phyloP scores from a whole-genome alignment of 768 basidiomycete species.

The Lepiota brunneoincarnata region DNA sequence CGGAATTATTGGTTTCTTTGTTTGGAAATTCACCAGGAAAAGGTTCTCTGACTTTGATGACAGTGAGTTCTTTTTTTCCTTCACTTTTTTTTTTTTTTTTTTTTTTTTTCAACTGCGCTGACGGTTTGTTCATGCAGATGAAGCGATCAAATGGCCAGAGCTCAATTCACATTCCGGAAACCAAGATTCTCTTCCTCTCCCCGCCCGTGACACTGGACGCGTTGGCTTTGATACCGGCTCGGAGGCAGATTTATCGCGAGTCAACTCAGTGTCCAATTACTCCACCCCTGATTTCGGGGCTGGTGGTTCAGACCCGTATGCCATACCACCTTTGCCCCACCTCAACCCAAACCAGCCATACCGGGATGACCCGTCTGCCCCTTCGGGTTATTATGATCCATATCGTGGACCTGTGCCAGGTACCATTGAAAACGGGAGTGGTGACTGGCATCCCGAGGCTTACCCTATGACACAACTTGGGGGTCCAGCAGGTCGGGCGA shows the following conservation, averaged over 20 bases:
- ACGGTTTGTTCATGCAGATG: slow-evolving; percentile 39
- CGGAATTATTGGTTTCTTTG: slow-evolving; percentile 69
- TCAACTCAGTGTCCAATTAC: slow-evolving; percentile 40
- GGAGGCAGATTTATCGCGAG: slow-evolving; percentile 54
- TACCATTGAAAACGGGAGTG: slow-evolving; percentile 50
- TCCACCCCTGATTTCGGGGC: slow-evolving; percentile 49
- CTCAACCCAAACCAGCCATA: slow-evolving; percentile 78
- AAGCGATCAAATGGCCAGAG: slow-evolving; percentile 92
- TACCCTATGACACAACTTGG: slow-evolving; percentile 63
- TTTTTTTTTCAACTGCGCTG: background rate
- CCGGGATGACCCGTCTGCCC: slow-evolving; percentile 59
- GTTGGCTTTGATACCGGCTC: slow-evolving; percentile 72
- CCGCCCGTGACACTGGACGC: slow-evolving; percentile 66
- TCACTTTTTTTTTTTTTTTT: slow-evolving; percentile 9
- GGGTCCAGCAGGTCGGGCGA: slow-evolving; percentile 23
- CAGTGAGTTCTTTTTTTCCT: slow-evolving; percentile 46
- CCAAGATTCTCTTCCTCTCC: slow-evolving; percentile 57
- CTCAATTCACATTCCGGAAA: slow-evolving; percentile 59
- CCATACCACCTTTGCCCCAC: slow-evolving; percentile 79
- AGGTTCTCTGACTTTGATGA: slow-evolving; percentile 75
- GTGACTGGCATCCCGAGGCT: slow-evolving; percentile 48
- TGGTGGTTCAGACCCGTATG: slow-evolving; percentile 65
- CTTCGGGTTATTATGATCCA: slow-evolving; percentile 68
- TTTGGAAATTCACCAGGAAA: slow-evolving; percentile 87
- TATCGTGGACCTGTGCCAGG: slow-evolving; percentile 75